Evolutionary conservation across 208 protist species (phyloP).

Genomic region (Leishmania mexicana): DNA sequence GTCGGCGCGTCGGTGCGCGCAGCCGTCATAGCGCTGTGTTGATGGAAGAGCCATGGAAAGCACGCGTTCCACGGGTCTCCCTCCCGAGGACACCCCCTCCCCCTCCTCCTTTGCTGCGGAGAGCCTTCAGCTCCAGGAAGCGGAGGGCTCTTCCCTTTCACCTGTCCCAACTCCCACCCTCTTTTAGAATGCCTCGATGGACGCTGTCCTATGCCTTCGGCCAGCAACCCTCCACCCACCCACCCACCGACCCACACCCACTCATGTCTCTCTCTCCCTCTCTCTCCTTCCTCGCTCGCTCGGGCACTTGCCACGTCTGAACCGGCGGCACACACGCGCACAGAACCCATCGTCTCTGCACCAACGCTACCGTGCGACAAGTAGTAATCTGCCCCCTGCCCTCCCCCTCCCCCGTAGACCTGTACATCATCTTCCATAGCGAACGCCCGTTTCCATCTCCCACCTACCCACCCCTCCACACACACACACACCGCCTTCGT

Average conservation of each 20-base stretch:
- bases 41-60: neutral
- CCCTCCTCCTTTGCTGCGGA: neutral
- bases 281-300: neutral
- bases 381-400: neutral
- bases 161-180: neutral
- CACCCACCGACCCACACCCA: neutral
- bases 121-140: neutral
- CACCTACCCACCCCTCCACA: neutral
- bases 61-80: neutral
- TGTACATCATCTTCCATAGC: neutral
- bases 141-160: neutral
- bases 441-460: neutral
- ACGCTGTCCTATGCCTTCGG: neutral
- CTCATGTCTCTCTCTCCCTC: conserved; percentile 5
- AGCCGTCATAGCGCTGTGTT: neutral
- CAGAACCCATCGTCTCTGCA: neutral
- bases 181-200: neutral
- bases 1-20: neutral
- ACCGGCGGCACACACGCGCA: neutral
- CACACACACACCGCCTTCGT: neutral
- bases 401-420: no score
- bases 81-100: neutral
- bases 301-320: neutral
- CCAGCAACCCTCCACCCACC: neutral
- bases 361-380: neutral